A percentile compares a stretch with the other conserved stretches of the same genome.
phyloP scores from a whole-genome alignment of 2,329 filamentous ascomycete genomes.

The Diaporthe velutina region DNA sequence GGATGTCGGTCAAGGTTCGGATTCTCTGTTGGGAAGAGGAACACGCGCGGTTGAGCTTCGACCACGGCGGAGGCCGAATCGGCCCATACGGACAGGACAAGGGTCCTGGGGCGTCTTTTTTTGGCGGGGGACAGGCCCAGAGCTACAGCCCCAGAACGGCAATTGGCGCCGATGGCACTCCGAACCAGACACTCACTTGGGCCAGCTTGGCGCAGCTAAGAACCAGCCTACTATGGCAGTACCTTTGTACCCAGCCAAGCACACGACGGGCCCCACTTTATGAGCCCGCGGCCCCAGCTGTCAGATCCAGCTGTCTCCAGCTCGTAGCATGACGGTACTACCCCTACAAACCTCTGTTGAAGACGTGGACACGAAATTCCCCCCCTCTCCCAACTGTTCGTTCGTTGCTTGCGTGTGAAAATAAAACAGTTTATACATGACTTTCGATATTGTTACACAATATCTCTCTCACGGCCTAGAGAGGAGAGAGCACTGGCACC shows the following conservation, averaged over 20 bases:
- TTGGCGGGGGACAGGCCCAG: neutral
- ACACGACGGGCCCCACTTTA: neutral
- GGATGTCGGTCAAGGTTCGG: constrained; percentile 30
- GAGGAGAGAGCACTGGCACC: neutral
- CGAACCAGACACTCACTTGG: neutral
- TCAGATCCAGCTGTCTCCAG: neutral
- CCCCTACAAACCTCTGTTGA: neutral
- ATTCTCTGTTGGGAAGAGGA: constrained; percentile 28
- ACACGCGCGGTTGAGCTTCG: constrained; percentile 31
- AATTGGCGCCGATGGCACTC: constrained; percentile 22
- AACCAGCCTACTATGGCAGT: neutral
- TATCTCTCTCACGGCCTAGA: neutral
- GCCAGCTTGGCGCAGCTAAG: neutral
- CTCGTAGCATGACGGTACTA: neutral
- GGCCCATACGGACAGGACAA: constrained; percentile 10
- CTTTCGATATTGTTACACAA: fast-evolving
- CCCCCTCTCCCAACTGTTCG: no score
- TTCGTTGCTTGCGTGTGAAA: no score
- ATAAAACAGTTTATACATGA: no score
- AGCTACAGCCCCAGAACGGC: constrained; percentile 11
- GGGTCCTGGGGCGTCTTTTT: constrained; percentile 21
- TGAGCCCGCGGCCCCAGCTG: neutral
- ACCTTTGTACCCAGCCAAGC: neutral
- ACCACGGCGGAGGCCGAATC: constrained; percentile 29
- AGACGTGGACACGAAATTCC: neutral